Conservation (phyloP, 208 protist species). For the Leishmania amazonensis region DNA sequence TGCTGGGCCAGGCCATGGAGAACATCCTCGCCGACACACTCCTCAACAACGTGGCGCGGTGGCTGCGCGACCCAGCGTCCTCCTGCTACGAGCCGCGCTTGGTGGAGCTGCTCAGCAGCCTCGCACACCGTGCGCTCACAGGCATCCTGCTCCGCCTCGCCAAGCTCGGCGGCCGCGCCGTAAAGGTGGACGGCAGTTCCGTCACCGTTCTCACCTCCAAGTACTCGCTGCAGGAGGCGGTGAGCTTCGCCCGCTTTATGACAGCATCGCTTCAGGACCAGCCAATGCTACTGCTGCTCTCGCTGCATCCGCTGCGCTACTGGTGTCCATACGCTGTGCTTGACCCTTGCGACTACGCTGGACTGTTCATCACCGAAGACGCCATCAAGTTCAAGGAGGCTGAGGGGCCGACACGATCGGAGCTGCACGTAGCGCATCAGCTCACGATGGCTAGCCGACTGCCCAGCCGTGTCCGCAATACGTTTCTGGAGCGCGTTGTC, state of each 20-base stretch:
- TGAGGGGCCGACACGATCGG: conserved; percentile 25
- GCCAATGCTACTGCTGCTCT: conserved; percentile 88
- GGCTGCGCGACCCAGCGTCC: conserved; percentile 83
- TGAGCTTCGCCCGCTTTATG: conserved; percentile 81
- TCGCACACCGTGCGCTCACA: conserved; percentile 84
- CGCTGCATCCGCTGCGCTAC: conserved; percentile 76
- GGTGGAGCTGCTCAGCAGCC: conserved; percentile 69
- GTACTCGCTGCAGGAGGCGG: conserved; percentile 73
- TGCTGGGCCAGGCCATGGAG: conserved; percentile 73
- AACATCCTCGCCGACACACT: conserved; percentile 72
- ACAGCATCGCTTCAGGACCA: conserved; percentile 80
- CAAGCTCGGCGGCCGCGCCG: conserved; percentile 83
- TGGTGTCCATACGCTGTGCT: conserved; percentile 79
- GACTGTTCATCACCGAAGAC: conserved; percentile 55
- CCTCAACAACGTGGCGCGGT: conserved; percentile 80
- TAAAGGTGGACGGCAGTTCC: conserved; percentile 76
- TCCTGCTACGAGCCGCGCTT: conserved; percentile 85
- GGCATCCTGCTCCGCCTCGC: conserved; percentile 76
- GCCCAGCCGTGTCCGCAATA: conserved; percentile 37
- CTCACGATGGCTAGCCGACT: conserved; percentile 60
- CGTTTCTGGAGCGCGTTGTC: conserved; percentile 40
- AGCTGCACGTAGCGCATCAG: conserved; percentile 41
- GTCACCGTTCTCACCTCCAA: conserved; percentile 85
- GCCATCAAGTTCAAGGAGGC: conserved; percentile 31
- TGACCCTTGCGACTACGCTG: conserved; percentile 70